These are phyloP conservation scores for Fagopyrum homotropicum DNA, from an alignment of 148 eudicot genomes.

Conservation along the genomic window DNA sequence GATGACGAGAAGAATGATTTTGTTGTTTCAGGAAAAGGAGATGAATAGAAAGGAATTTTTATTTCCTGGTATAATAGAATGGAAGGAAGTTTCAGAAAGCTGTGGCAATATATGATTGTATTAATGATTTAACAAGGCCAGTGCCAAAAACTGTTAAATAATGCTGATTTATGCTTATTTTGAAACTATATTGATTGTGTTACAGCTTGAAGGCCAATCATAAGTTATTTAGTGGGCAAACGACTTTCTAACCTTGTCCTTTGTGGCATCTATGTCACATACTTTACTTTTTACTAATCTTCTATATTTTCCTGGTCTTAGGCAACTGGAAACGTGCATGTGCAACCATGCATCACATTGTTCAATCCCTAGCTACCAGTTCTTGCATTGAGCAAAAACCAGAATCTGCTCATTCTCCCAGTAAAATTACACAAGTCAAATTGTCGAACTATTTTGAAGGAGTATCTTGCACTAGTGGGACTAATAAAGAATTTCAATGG, in stretches of 20 bases:
- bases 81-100: too few relatives aligned
- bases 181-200: neutral
- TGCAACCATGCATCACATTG: conserved; percentile 54
- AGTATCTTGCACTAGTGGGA: conserved; percentile 24
- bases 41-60: too few relatives aligned
- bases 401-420: conserved; percentile 18
- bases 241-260: neutral
- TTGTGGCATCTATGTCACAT: neutral
- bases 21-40: too few relatives aligned
- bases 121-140: too few relatives aligned
- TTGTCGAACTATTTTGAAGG: conserved; percentile 80
- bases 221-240: neutral
- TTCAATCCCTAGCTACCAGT: conserved; percentile 35
- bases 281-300: neutral
- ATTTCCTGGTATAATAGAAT: too few relatives aligned
- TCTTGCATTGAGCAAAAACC: conserved; percentile 21
- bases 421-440: conserved; percentile 33
- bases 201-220: neutral
- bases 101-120: too few relatives aligned
- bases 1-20: too few relatives aligned
- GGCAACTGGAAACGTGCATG: conserved; percentile 93
- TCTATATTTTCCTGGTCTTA: conserved; percentile 21
- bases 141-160: too few relatives aligned
- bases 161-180: neutral
- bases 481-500: conserved; percentile 43